Conservation (phyloP, 768 basidiomycete genomes). For the Sutorius australiensis region DNA sequence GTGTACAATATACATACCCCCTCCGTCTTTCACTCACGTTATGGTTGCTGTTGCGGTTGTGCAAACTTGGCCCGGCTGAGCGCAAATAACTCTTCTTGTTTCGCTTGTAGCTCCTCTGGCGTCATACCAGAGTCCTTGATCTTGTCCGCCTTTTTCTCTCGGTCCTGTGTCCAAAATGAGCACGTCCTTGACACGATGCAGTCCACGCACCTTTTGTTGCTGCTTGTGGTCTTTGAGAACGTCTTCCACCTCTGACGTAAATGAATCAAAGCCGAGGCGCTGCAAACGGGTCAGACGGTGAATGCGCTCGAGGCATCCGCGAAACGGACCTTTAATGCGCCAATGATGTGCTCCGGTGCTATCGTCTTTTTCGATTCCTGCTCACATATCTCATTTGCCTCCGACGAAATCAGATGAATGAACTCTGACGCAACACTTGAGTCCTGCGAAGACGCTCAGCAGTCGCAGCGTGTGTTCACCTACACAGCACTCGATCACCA, state of each 20-base stretch:
- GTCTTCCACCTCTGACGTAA: constrained; percentile 85
- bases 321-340: constrained; percentile 74
- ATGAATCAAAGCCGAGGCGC: constrained; percentile 91
- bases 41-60: constrained; percentile 46
- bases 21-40: constrained; percentile 4
- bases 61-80: constrained; percentile 79
- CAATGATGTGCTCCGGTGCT: constrained; percentile 93
- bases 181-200: neutral
- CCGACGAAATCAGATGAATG: constrained; percentile 94
- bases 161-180: constrained; percentile 50
- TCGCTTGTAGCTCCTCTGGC: constrained; percentile 81
- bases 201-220: constrained; percentile 72
- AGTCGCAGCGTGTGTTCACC: constrained; percentile 58
- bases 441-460: constrained; percentile 5
- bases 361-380: constrained; percentile 99
- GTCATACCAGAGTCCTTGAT: constrained; percentile 85
- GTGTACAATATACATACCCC: constrained; percentile 20
- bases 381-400: constrained; percentile 97
- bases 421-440: constrained; percentile 63
- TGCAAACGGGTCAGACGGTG: constrained; percentile 31
- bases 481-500: constrained; percentile 98
- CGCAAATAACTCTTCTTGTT: constrained; percentile 93
- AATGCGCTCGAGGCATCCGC: neutral
- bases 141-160: constrained; percentile 90
- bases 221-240: constrained; percentile 96